These are phyloP conservation scores for Alternaria longipes DNA, from an alignment of 2,329 filamentous ascomycete genomes.

Conservation along the genomic window DNA sequence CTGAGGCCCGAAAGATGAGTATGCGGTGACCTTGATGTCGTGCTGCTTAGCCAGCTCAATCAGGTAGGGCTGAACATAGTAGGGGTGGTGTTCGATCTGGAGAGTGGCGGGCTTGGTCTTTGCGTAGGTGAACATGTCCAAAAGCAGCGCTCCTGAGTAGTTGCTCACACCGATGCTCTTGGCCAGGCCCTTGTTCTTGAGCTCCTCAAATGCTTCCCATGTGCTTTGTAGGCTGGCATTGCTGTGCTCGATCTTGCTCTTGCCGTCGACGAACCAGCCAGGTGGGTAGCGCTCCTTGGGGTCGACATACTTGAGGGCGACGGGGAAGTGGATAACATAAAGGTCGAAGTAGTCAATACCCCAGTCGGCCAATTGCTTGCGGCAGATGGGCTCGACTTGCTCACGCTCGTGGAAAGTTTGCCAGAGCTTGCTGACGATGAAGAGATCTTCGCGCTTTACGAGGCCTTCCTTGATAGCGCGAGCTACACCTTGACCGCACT, in stretches of 20 bases:
- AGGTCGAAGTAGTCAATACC: conserved; percentile 52
- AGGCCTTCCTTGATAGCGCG: conserved; percentile 51
- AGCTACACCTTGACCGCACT: conserved; percentile 48
- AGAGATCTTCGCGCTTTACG: conserved; percentile 73
- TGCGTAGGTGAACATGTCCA: conserved; percentile 65
- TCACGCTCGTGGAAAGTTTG: conserved; percentile 88
- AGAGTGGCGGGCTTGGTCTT: conserved; percentile 47
- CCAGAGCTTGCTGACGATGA: conserved; percentile 94
- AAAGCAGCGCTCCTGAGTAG: conserved; percentile 54
- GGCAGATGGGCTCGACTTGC: conserved; percentile 77
- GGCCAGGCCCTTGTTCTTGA: conserved; percentile 45
- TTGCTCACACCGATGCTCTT: conserved; percentile 52
- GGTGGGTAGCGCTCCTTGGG: conserved; percentile 49
- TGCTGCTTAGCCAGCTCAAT: conserved; percentile 47
- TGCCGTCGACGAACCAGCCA: conserved; percentile 48
- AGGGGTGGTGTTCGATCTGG: conserved; percentile 53
- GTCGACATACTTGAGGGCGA: conserved; percentile 71
- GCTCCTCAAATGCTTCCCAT: conserved; percentile 55
- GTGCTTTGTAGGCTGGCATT: conserved; percentile 47
- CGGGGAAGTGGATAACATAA: conserved; percentile 86
- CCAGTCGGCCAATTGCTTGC: conserved; percentile 60
- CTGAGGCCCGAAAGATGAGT: conserved; percentile 58
- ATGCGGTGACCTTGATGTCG: conserved; percentile 47
- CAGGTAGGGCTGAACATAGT: conserved; percentile 47
- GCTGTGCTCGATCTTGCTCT: conserved; percentile 50